Evolutionary conservation across 805 yeast species (phyloP), one percentile per base, ranked within the genome.

Genomic region (Deakozyma indianensis): DNA sequence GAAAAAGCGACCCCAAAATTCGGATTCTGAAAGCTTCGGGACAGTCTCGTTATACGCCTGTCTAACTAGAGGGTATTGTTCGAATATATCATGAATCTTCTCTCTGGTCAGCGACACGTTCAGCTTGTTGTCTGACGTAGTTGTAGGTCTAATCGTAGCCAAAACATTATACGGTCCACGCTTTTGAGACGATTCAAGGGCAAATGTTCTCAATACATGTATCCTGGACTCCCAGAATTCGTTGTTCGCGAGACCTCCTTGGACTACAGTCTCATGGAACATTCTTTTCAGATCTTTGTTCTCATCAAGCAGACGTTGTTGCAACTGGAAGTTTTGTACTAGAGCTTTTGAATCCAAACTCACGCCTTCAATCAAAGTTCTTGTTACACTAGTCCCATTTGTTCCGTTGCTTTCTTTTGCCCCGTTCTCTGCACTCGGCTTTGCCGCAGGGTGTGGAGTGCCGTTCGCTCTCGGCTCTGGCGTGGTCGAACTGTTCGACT

Each of bases 1-100:
- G 69, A 92, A 92, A 56, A 92, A 92, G 50, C 96, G 68, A 9
- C 95, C 85, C 98, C 98, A 92, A 55, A 92, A 92, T 57, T 83
- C 95, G 38, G 90, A 88, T 59, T 92, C 97, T 42, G 76, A 73
- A 45, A 92, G 70, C 50, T 80, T 79, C 1, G 97, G 98, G 3
- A 92, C 98, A 47, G 79, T 79, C 45, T 92, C 98, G 48, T 77
- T 79, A 57, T 83, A 92, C 0, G 97, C 97, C 50, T 75, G 77
- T 49, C 84, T 77, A 22, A 92, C 94, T 32, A 88, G 77, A 0
- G 98, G 98, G 57, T 90, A 92, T 48, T 90, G 95, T 44, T 80
- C 84, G 59, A 92, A 88, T 21, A 92, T 86, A 51, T 83, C 94
- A 47, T 77, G 79, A 56, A 92, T 88, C 49, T 82, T 87, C 49